phyloP scores from a whole-genome alignment of 2,329 filamentous ascomycete genomes.

The Ilyonectria destructans region DNA sequence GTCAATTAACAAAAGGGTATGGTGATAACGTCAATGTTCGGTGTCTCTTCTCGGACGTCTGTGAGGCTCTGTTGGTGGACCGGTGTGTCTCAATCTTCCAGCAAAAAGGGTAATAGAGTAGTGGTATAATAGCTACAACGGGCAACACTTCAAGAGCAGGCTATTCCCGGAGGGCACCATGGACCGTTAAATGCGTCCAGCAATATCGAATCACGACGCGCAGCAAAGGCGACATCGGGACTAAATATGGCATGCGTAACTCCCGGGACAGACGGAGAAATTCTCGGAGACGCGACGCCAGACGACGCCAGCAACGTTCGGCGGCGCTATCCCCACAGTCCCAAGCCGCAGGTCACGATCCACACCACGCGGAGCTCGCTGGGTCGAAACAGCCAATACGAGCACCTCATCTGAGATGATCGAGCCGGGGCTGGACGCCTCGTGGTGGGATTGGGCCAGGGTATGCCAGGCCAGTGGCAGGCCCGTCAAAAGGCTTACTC shows the following conservation, averaged over 20 bases:
- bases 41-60: not conserved
- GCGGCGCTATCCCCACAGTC: constrained; percentile 33
- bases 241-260: constrained; percentile 45
- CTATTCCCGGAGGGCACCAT: constrained; percentile 39
- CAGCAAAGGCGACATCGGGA: constrained; percentile 51
- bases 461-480: not conserved
- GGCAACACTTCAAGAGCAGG: constrained; percentile 13
- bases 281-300: constrained; percentile 48
- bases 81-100: not conserved
- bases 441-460: not conserved
- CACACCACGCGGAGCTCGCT: constrained; percentile 17
- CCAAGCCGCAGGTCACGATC: constrained; percentile 25
- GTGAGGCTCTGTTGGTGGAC: constrained; percentile 22
- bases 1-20: constrained; percentile 22
- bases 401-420: constrained; percentile 19
- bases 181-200: constrained; percentile 38
- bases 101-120: constrained; percentile 15
- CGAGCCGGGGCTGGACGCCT: not conserved
- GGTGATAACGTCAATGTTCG: constrained; percentile 13
- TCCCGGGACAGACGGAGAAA: constrained; percentile 48
- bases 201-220: constrained; percentile 44
- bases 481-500: not conserved
- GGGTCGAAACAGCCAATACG: constrained; percentile 21
- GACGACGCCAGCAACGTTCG: constrained; percentile 16
- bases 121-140: constrained; percentile 29